Evolutionary conservation across 148 eudicot genomes (phyloP), one percentile per base, ranked within the genome.

Genomic region (Limonium bicolor): DNA sequence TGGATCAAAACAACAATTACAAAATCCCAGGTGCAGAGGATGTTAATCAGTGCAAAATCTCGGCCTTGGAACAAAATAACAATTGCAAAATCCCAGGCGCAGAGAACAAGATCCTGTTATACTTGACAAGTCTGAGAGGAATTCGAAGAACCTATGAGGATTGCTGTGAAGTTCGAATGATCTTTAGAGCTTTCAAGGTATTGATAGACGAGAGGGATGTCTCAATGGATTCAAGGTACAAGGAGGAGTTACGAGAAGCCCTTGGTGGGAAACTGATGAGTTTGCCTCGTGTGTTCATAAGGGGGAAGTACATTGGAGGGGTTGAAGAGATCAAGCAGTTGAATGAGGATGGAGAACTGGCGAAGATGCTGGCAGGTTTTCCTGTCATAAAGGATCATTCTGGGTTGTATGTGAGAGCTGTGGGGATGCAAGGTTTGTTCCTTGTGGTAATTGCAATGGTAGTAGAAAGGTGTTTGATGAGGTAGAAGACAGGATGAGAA

Each of bases 181-280:
- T 70, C 0, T 54, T 85, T 16, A 67, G 53, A 38, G 71, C 64
- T 0, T 36, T 70, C 2, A 73, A 88, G 4, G 61, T 73, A n/a
- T 8, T 36, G 4, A 34, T 68, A 0, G 67, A 67, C 4, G 99
- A 90, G 72, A 67, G 95, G 43, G 99, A 90, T 45, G 67, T 90
- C 6, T 90, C 95, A 0, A 84, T 90, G 94, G 85, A 90, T 37
- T 57, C 67, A 7, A 78, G 95, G 6, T 85, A 80, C 27, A 67
- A 54, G 43, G 87, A 75, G 2, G 95, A 90, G 41, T 46, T 90
- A 22, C 74, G 63, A 49, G 64, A 52, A 17, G 14, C 80, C n/a
- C n/a, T 82, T 56, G 41, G 67, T 16, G 75, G 64, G 0, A 73
- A 67, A 54, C 63, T 55, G 2, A 27, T 48, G 11, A 34, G 12